Base-by-base conservation (phyloP, 1,284 basidiomycete genomes). In the Laetiporus sulphureus region DNA sequence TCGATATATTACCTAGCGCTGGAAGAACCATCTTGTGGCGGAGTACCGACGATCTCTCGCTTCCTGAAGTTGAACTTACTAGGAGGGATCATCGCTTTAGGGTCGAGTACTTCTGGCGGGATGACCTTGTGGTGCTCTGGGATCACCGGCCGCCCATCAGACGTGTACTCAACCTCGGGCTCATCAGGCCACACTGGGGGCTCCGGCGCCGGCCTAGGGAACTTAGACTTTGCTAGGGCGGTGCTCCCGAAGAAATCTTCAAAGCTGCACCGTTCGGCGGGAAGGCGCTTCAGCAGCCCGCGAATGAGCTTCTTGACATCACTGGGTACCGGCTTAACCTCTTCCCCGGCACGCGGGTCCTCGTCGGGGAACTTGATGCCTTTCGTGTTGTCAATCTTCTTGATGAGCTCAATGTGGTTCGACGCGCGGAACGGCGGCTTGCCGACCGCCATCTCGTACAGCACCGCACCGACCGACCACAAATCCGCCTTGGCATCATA, bases 401-500 rank as follows among this genome's bases (percentile, higher is more conserved):
- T 89, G 35, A 97, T 70, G 8, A 99, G 75, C 58, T 98, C 96
- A 55, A 99, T 89, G 60, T 98, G 94, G 59, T 98, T 99, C 60
- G 83, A 80, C 0, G 96, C 95, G 13, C 93, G 83, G 67, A 95
- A 99, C 0, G 96, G 95, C 2, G 96, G 89, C 52, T 83, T 84
- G 3, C 94, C 95, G 18, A 93, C 86, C 15, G 82, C 74, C 86
- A 96, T 98, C 64, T 99, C 96, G 64, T 85, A 99, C 1, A 98
- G 69, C 3, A 99, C 95, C 0, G 96, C 93, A 5, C 95, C 96
- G 23, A 98, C 91, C 5, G 91, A 95, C 95, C 95, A 99, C 1
- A 99, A 72, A 59, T 99, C 95, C 1, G 91, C 95, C 61, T 94
- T 97, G 19, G 93, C 93, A 60, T 97, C 93, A 63, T 99, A 98